Conservation (phyloP, 352 stramenopile genomes). For the Phytophthora sp. region DNA sequence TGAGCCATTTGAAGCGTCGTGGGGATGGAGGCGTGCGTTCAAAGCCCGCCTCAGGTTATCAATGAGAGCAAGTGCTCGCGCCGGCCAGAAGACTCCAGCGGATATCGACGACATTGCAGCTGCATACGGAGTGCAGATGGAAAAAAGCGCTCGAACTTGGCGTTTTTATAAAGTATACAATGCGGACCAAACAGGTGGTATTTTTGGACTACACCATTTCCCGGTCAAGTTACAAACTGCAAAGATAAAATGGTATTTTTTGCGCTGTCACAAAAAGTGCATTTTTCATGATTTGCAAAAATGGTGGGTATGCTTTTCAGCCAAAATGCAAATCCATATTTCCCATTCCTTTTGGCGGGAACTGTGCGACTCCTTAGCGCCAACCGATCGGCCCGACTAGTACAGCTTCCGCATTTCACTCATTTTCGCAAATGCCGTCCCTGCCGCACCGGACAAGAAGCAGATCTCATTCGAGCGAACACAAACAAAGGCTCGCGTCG, state of each 20-base stretch:
- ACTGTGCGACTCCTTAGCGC: background rate
- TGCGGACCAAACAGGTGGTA: no score
- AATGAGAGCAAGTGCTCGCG: no score
- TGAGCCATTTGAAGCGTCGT: no score
- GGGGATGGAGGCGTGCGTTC: no score
- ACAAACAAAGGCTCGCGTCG: slow-evolving; percentile 7
- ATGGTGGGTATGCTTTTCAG: background rate
- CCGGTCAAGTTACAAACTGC: background rate
- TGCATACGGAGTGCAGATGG: no score
- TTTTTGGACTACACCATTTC: slow-evolving; percentile 22
- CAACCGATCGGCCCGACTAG: background rate
- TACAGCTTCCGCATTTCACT: background rate
- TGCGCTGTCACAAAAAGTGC: background rate
- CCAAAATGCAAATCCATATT: background rate
- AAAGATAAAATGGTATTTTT: background rate
- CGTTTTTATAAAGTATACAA: no score
- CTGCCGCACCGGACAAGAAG: background rate
- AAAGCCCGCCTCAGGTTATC: no score
- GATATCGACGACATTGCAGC: no score
- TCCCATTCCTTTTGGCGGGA: background rate
- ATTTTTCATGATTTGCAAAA: slow-evolving; percentile 7
- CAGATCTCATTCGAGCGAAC: background rate
- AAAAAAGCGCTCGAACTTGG: no score
- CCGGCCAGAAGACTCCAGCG: no score
- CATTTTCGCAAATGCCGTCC: slow-evolving; percentile 8